Conservation (phyloP, 345 rosid genomes). For the Angophora floribunda region DNA sequence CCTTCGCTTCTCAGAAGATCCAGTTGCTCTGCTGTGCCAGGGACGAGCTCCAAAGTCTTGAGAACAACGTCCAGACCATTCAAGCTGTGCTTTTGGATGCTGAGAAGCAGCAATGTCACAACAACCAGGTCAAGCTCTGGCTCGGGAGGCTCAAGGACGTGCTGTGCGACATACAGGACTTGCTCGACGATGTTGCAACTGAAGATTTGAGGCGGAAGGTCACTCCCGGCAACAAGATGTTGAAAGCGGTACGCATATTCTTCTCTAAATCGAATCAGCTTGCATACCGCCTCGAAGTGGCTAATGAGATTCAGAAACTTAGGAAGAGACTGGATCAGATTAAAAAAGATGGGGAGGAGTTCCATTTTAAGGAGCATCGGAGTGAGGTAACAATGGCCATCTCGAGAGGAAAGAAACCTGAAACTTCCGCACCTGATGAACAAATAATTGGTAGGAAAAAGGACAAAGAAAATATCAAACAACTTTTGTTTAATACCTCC, state of each 20-base stretch:
- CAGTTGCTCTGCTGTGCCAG: too few relatives aligned
- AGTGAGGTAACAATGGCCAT: neutral
- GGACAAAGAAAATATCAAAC: neutral
- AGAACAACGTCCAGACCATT: neutral
- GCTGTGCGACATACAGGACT: neutral
- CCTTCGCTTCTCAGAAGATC: too few relatives aligned
- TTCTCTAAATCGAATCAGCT: neutral
- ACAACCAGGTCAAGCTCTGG: neutral
- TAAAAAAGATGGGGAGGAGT: neutral
- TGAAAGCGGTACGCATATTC: fast-evolving
- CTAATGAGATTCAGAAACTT: neutral
- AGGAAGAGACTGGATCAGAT: neutral
- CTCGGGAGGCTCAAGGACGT: neutral
- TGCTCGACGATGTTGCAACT: neutral
- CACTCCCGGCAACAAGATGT: neutral
- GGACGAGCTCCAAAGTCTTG: neutral
- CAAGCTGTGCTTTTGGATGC: neutral
- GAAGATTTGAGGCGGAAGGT: neutral
- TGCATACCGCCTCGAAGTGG: neutral
- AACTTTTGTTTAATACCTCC: neutral
- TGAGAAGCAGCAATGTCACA: neutral
- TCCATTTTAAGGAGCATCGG: neutral
- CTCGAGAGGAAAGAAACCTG: neutral
- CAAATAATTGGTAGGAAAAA: neutral
- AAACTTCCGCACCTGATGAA: fast-evolving